Evolutionary conservation across 768 basidiomycete species (phyloP), one percentile per base, ranked within the genome.

Genomic region (Trametes meyenii): DNA sequence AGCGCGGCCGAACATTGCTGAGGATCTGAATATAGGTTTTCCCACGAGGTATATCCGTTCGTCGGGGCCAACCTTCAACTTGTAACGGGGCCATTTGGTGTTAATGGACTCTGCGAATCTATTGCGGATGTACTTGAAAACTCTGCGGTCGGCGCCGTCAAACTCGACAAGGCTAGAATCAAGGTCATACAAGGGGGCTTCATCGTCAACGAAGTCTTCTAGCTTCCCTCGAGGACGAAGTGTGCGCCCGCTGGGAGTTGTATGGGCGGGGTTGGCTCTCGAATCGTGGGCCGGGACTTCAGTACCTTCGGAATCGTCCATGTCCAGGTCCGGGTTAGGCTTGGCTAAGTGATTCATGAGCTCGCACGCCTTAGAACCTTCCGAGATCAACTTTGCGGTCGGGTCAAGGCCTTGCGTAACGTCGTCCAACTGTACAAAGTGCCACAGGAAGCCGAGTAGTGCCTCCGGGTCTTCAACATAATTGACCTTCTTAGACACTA

Each of bases 1-100:
- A 7, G 42, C 61, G 26, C 61, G 61, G 17, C 61, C 42, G 21
- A 55, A 42, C 53, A 61, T 33, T 17, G 53, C 19, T 17, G 16
- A 26, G 11, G 45, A n/a, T 38, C 33, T 29, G 38, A 39, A 61
- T 13, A 50, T 5, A 4, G 60, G 60, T 17, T 40, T 53, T 2
- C 26, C 60, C 16, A 61, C 60, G 14, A 55, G 49, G 8, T 43
- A 61, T 13, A 29, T 17, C 17, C 53, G 53, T 40, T 21, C 38
- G 12, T 42, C 21, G 6, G 19, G 39, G 8, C 48, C 60, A 13
- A 61, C 33, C 2, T 40, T 23, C 29, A 61, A 19, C 53, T 35
- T 40, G 39, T 55, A 55, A 13, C 60, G 54, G 10, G 60, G 54
- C 53, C 53, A 45, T 8, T 3, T 3, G 53, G 38, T 23, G 11